Evolutionary conservation across 768 basidiomycete genomes (phyloP).

Genomic region (Chalciporus piperatus): DNA sequence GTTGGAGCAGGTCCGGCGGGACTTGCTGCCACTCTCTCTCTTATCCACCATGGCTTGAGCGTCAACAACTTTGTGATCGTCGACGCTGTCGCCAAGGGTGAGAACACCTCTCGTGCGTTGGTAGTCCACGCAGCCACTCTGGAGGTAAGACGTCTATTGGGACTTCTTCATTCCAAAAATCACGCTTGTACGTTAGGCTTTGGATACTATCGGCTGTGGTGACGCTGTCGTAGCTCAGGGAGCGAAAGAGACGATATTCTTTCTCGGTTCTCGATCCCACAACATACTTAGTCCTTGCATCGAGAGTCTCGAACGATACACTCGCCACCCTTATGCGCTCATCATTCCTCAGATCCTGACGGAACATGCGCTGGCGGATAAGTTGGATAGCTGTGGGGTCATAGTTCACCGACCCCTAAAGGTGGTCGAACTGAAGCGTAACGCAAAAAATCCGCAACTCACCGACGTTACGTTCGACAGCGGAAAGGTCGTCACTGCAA

Average conservation of each 20-base stretch:
- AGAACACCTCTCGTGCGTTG: constrained; percentile 40
- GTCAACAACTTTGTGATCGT: constrained; percentile 41
- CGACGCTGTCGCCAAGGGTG: constrained; percentile 31
- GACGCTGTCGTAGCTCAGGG: constrained; percentile 37
- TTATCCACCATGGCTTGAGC: constrained; percentile 37
- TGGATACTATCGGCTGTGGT: constrained; percentile 44
- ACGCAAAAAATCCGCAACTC: constrained; percentile 22
- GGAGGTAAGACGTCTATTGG: constrained; percentile 36
- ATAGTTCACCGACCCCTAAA: constrained; percentile 36
- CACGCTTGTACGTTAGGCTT: constrained; percentile 30
- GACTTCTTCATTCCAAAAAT: constrained; percentile 10
- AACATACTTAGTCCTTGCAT: constrained; percentile 32
- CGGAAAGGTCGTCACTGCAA: constrained; percentile 40
- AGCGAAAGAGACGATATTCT: constrained; percentile 25
- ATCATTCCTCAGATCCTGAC: constrained; percentile 46
- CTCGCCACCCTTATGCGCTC: constrained; percentile 41
- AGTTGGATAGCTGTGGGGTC: constrained; percentile 32
- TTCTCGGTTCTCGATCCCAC: constrained; percentile 34
- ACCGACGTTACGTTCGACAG: constrained; percentile 43
- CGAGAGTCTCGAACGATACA: constrained; percentile 35
- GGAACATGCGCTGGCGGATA: constrained; percentile 39
- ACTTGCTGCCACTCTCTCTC: constrained; percentile 42
- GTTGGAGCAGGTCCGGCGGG: constrained; percentile 50
- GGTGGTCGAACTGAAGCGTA: constrained; percentile 34
- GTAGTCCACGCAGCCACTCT: constrained; percentile 52